Evolutionary conservation across 768 basidiomycete genomes (phyloP).

Genomic region (Pilatotrama ljubarskyi): DNA sequence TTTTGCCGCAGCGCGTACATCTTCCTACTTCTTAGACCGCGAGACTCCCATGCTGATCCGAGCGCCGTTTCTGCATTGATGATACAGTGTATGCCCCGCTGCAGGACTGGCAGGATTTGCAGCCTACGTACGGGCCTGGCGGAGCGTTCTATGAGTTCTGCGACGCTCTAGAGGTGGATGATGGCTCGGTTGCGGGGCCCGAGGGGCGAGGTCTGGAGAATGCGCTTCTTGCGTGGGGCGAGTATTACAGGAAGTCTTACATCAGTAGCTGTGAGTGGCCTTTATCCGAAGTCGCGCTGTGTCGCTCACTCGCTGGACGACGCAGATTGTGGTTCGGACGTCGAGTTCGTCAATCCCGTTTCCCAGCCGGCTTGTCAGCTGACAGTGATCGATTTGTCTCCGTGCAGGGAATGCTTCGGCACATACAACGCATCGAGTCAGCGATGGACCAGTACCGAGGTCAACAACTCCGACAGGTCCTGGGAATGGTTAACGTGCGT

Average conservation of each 20-base stretch:
- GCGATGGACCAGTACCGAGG: conserved; percentile 54
- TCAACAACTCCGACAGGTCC: conserved; percentile 52
- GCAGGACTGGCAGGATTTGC: conserved; percentile 60
- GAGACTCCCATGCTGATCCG: background rate
- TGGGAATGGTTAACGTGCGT: conserved; percentile 69
- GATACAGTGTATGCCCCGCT: conserved; percentile 39
- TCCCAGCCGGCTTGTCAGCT: too few species aligned
- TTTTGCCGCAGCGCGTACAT: conserved; percentile 55
- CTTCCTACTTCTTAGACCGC: background rate
- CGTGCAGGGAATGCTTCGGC: conserved; percentile 37
- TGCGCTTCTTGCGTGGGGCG: conserved; percentile 61
- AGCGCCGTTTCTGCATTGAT: background rate
- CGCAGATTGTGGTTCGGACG: too few species aligned
- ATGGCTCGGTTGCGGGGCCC: conserved; percentile 48
- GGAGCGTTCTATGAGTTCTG: conserved; percentile 57
- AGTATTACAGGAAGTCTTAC: conserved; percentile 51
- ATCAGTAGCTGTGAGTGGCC: conserved; percentile 42
- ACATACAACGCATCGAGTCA: conserved; percentile 36
- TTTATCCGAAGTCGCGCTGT: too few species aligned
- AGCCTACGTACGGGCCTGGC: background rate
- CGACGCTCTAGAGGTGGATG: conserved; percentile 62
- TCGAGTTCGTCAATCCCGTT: too few species aligned
- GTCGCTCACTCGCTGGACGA: too few species aligned
- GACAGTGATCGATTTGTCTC: conserved; percentile 64
- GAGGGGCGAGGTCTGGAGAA: conserved; percentile 62